Percentiles rank a stretch among this genome's conserved stretches.
Conservation (phyloP, 176 grass and related monocot species). For the Puccinellia tenuiflora region DNA sequence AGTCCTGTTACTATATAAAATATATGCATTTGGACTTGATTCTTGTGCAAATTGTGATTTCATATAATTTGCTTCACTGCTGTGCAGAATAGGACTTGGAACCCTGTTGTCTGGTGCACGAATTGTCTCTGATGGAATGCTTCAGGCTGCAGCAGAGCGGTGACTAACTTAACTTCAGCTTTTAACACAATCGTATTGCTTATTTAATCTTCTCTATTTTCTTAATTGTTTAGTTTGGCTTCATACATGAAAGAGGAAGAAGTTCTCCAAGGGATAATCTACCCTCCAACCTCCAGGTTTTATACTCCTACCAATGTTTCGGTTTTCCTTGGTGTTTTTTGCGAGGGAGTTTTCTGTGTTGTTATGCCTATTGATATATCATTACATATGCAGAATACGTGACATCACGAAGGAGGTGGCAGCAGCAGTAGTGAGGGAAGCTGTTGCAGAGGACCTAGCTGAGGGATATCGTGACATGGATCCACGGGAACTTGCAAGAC, state of each 20-base stretch:
- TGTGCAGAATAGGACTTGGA: conserved; percentile 87
- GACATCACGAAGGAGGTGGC: conserved; percentile 96
- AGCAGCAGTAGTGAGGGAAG: conserved; percentile 85
- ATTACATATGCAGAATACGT: conserved; percentile 61
- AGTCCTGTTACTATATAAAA: conserved; percentile 27
- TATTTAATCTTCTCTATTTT: conserved; percentile 26
- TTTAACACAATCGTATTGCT: neutral
- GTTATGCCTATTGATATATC: neutral
- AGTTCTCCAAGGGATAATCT: conserved; percentile 82
- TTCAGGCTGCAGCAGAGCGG: conserved; percentile 92
- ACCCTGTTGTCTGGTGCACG: conserved; percentile 90
- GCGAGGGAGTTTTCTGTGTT: neutral
- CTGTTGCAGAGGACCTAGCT: conserved; percentile 84
- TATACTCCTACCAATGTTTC: neutral
- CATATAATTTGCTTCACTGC: neutral
- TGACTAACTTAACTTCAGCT: conserved; percentile 33
- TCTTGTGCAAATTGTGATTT: conserved; percentile 23
- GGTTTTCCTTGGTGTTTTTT: neutral
- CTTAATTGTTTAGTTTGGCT: conserved; percentile 60
- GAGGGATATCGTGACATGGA: conserved; percentile 97
- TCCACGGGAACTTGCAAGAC: conserved; percentile 73
- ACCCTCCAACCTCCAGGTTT: conserved; percentile 88
- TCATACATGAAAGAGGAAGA: conserved; percentile 97
- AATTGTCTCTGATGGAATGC: conserved; percentile 93
- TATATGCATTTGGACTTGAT: conserved; percentile 2